A percentile compares a stretch with the other conserved stretches of the same genome.
Conservation (phyloP, 2,329 filamentous ascomycete species). For the Nigrospora oryzae region DNA sequence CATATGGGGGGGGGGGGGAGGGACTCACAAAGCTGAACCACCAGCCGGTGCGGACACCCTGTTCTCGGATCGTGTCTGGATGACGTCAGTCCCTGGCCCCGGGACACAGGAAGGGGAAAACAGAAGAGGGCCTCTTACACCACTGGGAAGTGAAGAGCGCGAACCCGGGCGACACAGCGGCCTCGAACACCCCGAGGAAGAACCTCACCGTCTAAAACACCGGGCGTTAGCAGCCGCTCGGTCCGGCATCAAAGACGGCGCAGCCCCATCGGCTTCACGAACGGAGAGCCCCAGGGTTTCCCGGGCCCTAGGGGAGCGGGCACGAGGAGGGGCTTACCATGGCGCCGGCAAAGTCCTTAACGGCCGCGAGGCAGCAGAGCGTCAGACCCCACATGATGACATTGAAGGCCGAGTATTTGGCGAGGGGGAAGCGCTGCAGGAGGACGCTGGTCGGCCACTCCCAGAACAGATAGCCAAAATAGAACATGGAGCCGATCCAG, state of each 20-base stretch:
- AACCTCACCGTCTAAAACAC: slow-evolving; percentile 21
- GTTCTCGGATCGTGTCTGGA: slow-evolving; percentile 14
- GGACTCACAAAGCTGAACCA: slow-evolving; percentile 20
- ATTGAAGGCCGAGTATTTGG: slow-evolving; percentile 57
- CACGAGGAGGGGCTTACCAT: slow-evolving; percentile 10
- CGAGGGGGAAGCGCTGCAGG: slow-evolving; percentile 54
- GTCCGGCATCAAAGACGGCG: too few relatives aligned
- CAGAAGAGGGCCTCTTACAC: slow-evolving; percentile 1
- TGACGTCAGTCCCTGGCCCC: neutral
- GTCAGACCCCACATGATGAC: slow-evolving; percentile 53
- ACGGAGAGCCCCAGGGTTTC: too few relatives aligned
- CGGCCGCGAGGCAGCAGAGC: slow-evolving; percentile 21
- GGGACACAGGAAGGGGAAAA: neutral
- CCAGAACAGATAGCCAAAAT: slow-evolving; percentile 43
- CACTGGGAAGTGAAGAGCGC: slow-evolving; percentile 23
- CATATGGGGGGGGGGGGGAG: too few relatives aligned
- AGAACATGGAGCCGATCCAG: slow-evolving; percentile 43
- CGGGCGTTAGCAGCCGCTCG: too few relatives aligned
- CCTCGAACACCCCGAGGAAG: slow-evolving; percentile 31
- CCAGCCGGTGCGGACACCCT: slow-evolving; percentile 17
- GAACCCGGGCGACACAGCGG: slow-evolving; percentile 20
- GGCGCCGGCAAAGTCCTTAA: slow-evolving; percentile 25
- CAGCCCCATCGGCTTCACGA: too few relatives aligned
- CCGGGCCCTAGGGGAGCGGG: too few relatives aligned
- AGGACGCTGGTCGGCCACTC: slow-evolving; percentile 60